phyloP scores from a whole-genome alignment of 805 yeast species.

The Kregervanrija pseudodelftensis region DNA sequence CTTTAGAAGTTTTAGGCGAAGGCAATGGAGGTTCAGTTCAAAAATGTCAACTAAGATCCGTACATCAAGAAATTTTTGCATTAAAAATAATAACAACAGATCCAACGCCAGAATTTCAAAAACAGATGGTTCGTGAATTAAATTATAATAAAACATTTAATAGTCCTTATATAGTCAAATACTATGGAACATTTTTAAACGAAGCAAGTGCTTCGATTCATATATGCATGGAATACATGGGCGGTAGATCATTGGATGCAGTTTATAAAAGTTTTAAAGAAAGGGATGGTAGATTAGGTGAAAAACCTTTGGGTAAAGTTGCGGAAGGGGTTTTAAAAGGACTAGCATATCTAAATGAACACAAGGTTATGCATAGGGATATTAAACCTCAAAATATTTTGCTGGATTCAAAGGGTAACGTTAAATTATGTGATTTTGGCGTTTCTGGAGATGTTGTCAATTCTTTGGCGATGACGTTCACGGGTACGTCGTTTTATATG shows the following conservation, averaged over 20 bases:
- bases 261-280: constrained; percentile 71
- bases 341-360: constrained; percentile 78
- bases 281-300: constrained; percentile 83
- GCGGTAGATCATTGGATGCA: constrained; percentile 85
- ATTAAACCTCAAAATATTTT: constrained; percentile 93
- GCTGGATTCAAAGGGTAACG: constrained; percentile 67
- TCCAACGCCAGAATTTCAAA: constrained; percentile 80
- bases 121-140: constrained; percentile 84
- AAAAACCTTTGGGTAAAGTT: constrained; percentile 83
- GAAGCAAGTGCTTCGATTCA: constrained; percentile 74
- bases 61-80: constrained; percentile 64
- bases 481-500: constrained; percentile 97
- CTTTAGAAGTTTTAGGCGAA: constrained; percentile 75
- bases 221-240: constrained; percentile 97
- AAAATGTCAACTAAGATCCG: constrained; percentile 59
- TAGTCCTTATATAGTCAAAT: constrained; percentile 80
- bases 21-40: constrained; percentile 92
- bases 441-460: constrained; percentile 96
- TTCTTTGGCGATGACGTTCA: constrained; percentile 91
- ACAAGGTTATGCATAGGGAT: constrained; percentile 87
- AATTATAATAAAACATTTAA: constrained; percentile 80
- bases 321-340: constrained; percentile 85
- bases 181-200: constrained; percentile 86
- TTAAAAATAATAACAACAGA: constrained; percentile 66
- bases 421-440: constrained; percentile 94